Conservation (phyloP, 306 rosid species). For the Prunus campanulata region DNA sequence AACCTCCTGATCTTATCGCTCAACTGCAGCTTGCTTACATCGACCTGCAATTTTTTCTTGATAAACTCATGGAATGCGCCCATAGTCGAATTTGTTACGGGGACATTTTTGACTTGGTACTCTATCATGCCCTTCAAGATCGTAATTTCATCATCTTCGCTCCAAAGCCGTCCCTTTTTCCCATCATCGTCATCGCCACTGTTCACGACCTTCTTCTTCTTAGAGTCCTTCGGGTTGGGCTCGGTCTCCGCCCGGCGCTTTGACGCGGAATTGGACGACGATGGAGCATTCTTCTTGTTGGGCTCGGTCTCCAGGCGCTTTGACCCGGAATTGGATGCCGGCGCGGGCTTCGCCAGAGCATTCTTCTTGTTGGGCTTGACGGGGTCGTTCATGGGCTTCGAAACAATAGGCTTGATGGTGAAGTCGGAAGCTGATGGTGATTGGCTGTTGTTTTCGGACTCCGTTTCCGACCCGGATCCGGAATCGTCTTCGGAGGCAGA, state of each 20-base stretch:
- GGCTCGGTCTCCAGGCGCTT: conserved; percentile 26
- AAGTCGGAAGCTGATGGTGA: conserved; percentile 45
- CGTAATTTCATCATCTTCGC: conserved; percentile 42
- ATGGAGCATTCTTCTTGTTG: not conserved
- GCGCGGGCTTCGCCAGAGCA: conserved; percentile 18
- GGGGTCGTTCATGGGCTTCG: conserved; percentile 28
- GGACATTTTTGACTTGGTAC: conserved; percentile 29
- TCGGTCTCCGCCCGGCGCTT: conserved; percentile 25
- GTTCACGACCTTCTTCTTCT: conserved; percentile 28
- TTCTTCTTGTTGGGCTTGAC: conserved; percentile 16
- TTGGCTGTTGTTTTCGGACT: conserved; percentile 30
- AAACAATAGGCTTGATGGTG: conserved; percentile 46
- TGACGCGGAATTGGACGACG: conserved; percentile 12
- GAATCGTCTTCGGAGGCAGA: conserved; percentile 21
- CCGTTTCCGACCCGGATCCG: conserved; percentile 36
- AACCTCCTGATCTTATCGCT: conserved; percentile 39
- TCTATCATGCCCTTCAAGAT: conserved; percentile 49
- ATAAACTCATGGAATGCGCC: conserved; percentile 32
- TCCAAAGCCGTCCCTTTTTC: conserved; percentile 45
- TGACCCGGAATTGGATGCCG: conserved; percentile 8
- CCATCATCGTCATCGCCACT: conserved; percentile 36
- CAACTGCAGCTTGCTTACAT: conserved; percentile 36
- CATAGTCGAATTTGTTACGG: conserved; percentile 34
- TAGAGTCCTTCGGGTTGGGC: conserved; percentile 16
- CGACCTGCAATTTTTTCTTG: conserved; percentile 33